Percentiles rank a stretch among this genome's conserved stretches.
Evolutionary conservation across 2,329 filamentous ascomycete genomes (phyloP).

Genomic region (Aureobasidium melanogenum): DNA sequence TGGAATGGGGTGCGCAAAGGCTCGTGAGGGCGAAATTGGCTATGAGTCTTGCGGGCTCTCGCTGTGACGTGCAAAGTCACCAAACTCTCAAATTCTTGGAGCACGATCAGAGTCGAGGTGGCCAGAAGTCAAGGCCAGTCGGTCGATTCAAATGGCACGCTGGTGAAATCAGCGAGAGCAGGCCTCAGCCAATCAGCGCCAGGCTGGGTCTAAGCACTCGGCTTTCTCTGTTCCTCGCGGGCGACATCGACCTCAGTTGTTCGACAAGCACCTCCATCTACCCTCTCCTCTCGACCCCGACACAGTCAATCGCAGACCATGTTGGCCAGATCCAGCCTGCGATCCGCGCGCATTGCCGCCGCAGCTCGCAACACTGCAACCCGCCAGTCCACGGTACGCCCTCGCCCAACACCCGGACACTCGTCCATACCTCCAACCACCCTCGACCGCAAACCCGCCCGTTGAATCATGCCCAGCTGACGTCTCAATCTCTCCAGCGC

Average conservation of each 20-base stretch:
- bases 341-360: slow-evolving; percentile 78
- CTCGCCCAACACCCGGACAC: not conserved
- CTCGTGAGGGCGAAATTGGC: not conserved
- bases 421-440: slow-evolving; percentile 3
- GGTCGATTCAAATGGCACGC: not conserved
- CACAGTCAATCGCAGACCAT: slow-evolving; percentile 39
- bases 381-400: slow-evolving; percentile 37
- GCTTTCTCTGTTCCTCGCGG: not conserved
- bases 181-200: not conserved
- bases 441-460: slow-evolving; percentile 22
- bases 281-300: not conserved
- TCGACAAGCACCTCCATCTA: not conserved
- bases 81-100: slow-evolving; percentile 6
- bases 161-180: too few species aligned
- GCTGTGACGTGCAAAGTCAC: slow-evolving; percentile 10
- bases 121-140: not conserved
- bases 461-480: not conserved
- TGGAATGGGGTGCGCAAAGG: not conserved
- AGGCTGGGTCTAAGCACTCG: not conserved
- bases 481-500: slow-evolving; percentile 33
- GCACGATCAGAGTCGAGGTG: not conserved
- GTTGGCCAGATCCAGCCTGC: slow-evolving; percentile 88
- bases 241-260: not conserved
- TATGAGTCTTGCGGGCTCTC: slow-evolving; percentile 7
- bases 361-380: slow-evolving; percentile 57